Evolutionary conservation across 345 rosid genomes (phyloP).

Genomic region (Eucalyptus erythrocorys): DNA sequence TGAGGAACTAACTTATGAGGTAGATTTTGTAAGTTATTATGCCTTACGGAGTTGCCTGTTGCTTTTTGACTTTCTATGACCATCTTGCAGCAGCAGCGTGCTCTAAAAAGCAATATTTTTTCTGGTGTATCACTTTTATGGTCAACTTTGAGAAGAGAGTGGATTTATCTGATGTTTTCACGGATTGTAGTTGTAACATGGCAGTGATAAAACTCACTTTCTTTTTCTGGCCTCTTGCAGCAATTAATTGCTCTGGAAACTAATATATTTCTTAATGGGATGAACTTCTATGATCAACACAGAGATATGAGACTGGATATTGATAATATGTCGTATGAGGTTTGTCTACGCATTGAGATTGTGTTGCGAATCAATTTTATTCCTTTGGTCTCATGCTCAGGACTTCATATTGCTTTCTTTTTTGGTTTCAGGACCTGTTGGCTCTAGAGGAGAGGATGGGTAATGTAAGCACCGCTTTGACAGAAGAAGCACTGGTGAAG

Average conservation of each 20-base stretch:
- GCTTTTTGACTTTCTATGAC: not conserved
- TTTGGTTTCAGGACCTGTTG: constrained; percentile 53
- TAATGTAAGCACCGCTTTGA: constrained; percentile 79
- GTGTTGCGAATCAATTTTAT: not conserved
- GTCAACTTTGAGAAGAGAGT: constrained; percentile 84
- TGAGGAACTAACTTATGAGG: constrained; percentile 79
- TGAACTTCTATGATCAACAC: constrained; percentile 73
- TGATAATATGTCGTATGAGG: constrained; percentile 98
- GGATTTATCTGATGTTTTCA: constrained; percentile 10
- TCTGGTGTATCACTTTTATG: constrained; percentile 60
- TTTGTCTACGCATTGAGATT: constrained; percentile 2
- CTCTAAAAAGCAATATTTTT: constrained; percentile 61
- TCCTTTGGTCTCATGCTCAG: not conserved
- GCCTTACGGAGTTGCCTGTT: not conserved
- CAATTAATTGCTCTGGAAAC: constrained; percentile 82
- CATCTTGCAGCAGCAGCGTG: constrained; percentile 61
- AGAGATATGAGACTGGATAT: constrained; percentile 95
- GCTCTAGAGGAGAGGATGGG: constrained; percentile 99
- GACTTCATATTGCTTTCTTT: not conserved
- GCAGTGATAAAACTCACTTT: not conserved
- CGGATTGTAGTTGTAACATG: not conserved
- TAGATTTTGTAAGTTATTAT: constrained; percentile 4
- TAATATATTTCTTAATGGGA: constrained; percentile 57
- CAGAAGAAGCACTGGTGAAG: constrained; percentile 71
- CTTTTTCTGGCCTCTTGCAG: constrained; percentile 28